Evolutionary conservation across 2,329 filamentous ascomycete species (phyloP).

Genomic region (Cladosporium halotolerans): DNA sequence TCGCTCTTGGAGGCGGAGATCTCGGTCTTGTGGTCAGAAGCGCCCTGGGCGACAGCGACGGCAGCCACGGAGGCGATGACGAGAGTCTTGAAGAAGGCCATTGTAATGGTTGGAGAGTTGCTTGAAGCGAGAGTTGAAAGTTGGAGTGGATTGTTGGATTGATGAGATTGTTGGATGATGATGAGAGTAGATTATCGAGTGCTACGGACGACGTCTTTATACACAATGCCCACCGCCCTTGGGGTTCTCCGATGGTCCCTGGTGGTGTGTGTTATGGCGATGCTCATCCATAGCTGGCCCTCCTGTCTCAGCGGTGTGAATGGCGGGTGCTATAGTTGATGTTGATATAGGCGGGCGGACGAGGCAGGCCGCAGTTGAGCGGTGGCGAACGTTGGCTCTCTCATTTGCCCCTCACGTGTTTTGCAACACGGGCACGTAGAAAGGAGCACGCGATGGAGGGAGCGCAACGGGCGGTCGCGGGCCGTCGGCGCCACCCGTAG

Average conservation of each 20-base stretch:
- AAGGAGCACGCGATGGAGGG: too few relatives aligned
- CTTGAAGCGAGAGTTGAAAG: background rate
- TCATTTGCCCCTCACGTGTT: too few relatives aligned
- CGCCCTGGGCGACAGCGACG: background rate
- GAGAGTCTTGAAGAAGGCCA: slow-evolving; percentile 10
- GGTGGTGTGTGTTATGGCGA: background rate
- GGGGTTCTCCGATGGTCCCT: background rate
- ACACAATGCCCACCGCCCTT: background rate
- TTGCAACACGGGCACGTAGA: too few relatives aligned
- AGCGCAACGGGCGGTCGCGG: too few relatives aligned
- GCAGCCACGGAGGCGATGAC: slow-evolving; percentile 9
- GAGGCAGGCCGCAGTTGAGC: too few relatives aligned
- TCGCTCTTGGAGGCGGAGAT: background rate
- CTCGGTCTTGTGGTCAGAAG: background rate
- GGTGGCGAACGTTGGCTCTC: too few relatives aligned
- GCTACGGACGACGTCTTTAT: slow-evolving; percentile 1
- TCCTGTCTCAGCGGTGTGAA: too few relatives aligned
- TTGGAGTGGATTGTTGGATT: slow-evolving; percentile 1
- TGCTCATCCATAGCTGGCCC: background rate
- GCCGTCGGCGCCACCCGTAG: too few relatives aligned
- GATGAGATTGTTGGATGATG: slow-evolving; percentile 9
- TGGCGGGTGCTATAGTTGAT: too few relatives aligned
- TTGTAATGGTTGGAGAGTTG: slow-evolving; percentile 7
- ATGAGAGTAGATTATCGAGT: background rate
- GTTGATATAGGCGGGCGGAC: too few relatives aligned